Conservation (phyloP, 2,329 filamentous ascomycete genomes). For the Sporothrix brasiliensis region DNA sequence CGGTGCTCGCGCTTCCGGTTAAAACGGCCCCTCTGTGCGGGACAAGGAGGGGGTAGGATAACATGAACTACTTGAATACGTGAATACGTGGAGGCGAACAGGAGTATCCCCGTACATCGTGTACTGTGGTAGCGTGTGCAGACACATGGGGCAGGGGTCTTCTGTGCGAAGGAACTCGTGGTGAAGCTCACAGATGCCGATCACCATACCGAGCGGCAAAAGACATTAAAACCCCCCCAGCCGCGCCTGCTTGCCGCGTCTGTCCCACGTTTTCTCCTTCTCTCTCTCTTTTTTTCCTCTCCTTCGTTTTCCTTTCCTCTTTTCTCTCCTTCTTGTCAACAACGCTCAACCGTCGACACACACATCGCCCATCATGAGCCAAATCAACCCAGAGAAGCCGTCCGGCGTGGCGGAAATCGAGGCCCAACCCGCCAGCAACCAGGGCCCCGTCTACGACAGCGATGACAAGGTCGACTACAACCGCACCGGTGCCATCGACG, state of each 20-base stretch:
- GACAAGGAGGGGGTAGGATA: neutral
- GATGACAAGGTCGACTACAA: conserved; percentile 53
- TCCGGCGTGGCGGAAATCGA: conserved; percentile 26
- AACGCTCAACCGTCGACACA: neutral
- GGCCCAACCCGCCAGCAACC: conserved; percentile 22
- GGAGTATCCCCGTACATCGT: no score
- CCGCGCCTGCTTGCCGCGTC: conserved; percentile 25
- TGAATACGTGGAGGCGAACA: no score
- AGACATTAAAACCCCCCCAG: conserved; percentile 25
- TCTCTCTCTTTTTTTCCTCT: no score
- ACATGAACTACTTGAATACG: no score
- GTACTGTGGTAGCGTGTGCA: no score
- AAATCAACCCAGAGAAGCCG: conserved; percentile 17
- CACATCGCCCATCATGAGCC: conserved; percentile 34
- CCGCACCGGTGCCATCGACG: conserved; percentile 56
- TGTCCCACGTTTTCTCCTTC: neutral
- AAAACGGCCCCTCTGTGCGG: conserved; percentile 11
- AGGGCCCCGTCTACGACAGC: conserved; percentile 28
- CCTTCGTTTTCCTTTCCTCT: neutral
- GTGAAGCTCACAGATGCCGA: neutral
- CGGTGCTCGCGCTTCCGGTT: neutral
- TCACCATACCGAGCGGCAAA: conserved; percentile 10
- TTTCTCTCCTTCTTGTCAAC: neutral
- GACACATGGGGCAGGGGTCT: no score
- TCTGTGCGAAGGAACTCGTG: neutral